phyloP scores from a whole-genome alignment of 441 rosid species.

The Corymbia citriodora region DNA sequence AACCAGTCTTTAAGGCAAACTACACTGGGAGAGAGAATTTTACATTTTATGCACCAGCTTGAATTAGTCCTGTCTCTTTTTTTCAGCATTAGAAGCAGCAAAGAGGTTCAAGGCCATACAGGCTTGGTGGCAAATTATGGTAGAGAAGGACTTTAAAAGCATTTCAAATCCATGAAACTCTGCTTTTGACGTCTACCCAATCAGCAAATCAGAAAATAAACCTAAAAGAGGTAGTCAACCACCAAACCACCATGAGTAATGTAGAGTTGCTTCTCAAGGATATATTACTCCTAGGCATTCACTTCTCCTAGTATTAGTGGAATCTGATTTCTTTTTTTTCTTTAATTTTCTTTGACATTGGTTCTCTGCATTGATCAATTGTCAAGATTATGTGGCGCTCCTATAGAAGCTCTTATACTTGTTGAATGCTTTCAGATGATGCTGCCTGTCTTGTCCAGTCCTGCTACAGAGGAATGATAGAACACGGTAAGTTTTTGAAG shows the following conservation, averaged over 20 bases:
- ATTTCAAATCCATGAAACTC: conserved; percentile 23
- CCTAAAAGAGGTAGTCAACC: conserved; percentile 38
- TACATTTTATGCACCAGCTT: neutral
- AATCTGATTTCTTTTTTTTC: neutral
- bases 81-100: conserved; percentile 47
- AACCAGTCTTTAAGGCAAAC: neutral
- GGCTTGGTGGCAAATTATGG: conserved; percentile 96
- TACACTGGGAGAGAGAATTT: neutral
- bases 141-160: conserved; percentile 39
- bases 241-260: neutral
- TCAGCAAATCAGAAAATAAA: conserved; percentile 17
- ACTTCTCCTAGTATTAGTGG: neutral
- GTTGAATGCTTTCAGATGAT: conserved; percentile 31
- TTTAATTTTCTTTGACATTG: neutral
- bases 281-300: neutral
- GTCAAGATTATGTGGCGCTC: neutral
- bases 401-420: neutral
- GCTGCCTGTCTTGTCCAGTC: conserved; percentile 71
- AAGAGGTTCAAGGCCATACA: conserved; percentile 70
- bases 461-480: conserved; percentile 38
- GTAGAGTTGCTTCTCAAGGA: neutral
- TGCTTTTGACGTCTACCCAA: conserved; percentile 21
- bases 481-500: conserved; percentile 42
- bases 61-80: neutral
- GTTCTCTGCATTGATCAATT: neutral